Evolutionary conservation across 2,329 filamentous ascomycete genomes (phyloP), one percentile per base, ranked within the genome.

Genomic region (Diaporthe sp.): DNA sequence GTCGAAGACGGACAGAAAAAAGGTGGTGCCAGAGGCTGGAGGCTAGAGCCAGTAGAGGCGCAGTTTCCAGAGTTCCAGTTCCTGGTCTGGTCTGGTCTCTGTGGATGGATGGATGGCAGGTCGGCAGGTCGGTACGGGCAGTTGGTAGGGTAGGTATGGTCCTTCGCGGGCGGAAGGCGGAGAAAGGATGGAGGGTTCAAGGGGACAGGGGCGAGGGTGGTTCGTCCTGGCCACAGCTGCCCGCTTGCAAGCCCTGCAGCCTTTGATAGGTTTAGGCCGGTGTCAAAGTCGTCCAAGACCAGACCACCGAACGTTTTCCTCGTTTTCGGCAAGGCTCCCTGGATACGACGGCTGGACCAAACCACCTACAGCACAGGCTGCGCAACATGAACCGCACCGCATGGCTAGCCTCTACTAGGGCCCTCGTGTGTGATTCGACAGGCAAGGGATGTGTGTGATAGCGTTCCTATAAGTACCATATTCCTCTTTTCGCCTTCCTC

Each of bases 1-100:
- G 61, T 74, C 70, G 73, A 69, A 70, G 73, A 51, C 58, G 65
- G 70, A 71, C 37, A 66, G 69, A 75, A 73, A 75, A 75, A 75
- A 72, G 65, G 73, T 75, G 70, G 73, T 69, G 73, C 73, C 70
- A 75, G 53, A 70, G 73, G 70, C 73, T 56, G 66, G 63, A 71
- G 70, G 70, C 73, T 42, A 72, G 73, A 72, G 56, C 69, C 44
- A 71, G 55, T 55, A 71, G 69, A 61, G 69, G 69, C 69, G 58
- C 69, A 71, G 56, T 71, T 71, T 51, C 55, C 47, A 58, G 56
- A 42, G 39, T 37, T 51, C 44, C 44, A 53, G 56, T 39, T 71
- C 70, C 44, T 61, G 42, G 53, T 70, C 66, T 50, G 44, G 69
- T 61, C 58, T 63, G 58, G 58, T 59, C 30, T 44, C 37, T 61